A percentile compares a stretch with the other conserved stretches of the same genome.
Evolutionary conservation across 345 rosid species (phyloP).

Genomic region (Erysimum cheiranthoides): DNA sequence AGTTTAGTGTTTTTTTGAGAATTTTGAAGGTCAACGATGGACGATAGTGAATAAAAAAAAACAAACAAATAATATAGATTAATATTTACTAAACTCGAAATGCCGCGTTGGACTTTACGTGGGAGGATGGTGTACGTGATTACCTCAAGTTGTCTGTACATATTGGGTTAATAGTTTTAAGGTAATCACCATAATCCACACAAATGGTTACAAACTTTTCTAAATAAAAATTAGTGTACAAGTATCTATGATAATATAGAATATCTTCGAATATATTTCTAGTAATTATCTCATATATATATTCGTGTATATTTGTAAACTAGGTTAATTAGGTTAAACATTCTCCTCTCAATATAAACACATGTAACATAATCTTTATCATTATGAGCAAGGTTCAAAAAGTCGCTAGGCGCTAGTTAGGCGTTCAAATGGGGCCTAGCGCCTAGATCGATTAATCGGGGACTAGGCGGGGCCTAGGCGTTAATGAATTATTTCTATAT

Average conservation of each 20-base stretch:
- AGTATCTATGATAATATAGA: neutral
- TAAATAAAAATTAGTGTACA: neutral
- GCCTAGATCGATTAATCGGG: too few species aligned
- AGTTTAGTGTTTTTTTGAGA: slow-evolving; percentile 16
- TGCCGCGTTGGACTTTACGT: slow-evolving; percentile 43
- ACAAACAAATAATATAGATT: neutral
- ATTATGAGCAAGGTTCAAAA: too few species aligned
- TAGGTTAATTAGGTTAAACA: neutral
- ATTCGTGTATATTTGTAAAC: neutral
- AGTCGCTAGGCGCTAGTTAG: too few species aligned
- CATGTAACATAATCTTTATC: neutral
- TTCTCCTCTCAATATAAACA: neutral
- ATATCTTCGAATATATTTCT: neutral
- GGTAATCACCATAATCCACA: neutral
- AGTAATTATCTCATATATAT: neutral
- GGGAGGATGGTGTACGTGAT: slow-evolving; percentile 32
- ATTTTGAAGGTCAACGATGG: slow-evolving; percentile 27
- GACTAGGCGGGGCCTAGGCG: too few species aligned
- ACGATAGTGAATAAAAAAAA: slow-evolving; percentile 1
- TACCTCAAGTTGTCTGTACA: slow-evolving; percentile 38
- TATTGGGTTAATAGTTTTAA: neutral
- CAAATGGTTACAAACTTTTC: neutral
- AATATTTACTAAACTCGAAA: slow-evolving; percentile 23
- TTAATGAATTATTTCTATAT: too few species aligned
- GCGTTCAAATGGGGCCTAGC: too few species aligned